phyloP scores from a whole-genome alignment of 2,329 filamentous ascomycete species.

The Onygenales sp. region DNA sequence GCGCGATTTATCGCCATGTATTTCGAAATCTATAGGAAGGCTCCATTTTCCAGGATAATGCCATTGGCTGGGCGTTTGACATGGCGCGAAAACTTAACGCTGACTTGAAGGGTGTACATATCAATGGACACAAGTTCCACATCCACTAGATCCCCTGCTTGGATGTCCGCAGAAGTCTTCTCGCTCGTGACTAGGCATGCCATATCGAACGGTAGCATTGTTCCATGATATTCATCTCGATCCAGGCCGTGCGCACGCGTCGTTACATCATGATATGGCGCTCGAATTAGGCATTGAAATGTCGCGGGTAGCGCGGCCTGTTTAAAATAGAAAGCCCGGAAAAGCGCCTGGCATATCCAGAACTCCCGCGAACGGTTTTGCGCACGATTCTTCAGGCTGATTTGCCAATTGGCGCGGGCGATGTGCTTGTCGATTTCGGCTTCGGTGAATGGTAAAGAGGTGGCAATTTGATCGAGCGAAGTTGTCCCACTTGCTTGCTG shows the following conservation, averaged over 20 bases:
- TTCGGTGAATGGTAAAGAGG: constrained; percentile 42
- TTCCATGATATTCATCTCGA: constrained; percentile 9
- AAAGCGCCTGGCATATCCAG: constrained; percentile 47
- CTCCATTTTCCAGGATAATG: background rate
- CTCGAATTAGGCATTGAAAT: constrained; percentile 30
- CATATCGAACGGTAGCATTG: constrained; percentile 13
- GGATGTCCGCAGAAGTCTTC: constrained; percentile 3
- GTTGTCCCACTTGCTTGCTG: constrained; percentile 43
- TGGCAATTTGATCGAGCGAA: constrained; percentile 19
- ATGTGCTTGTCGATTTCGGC: constrained; percentile 41
- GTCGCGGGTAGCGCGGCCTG: constrained; percentile 43
- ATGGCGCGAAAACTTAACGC: constrained; percentile 7
- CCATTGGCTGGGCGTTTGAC: constrained; percentile 8
- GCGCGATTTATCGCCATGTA: no score
- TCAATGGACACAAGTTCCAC: constrained; percentile 10
- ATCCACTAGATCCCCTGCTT: constrained; percentile 13
- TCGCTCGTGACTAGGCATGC: constrained; percentile 10
- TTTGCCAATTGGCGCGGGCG: constrained; percentile 31
- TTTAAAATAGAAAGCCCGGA: constrained; percentile 48
- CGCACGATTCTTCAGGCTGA: constrained; percentile 33
- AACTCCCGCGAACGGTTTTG: constrained; percentile 27
- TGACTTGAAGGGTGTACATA: constrained; percentile 11
- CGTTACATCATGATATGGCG: constrained; percentile 20
- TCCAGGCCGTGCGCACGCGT: constrained; percentile 5
- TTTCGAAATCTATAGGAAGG: background rate